Evolutionary conservation across 108 stramenopile species (phyloP).

Genomic region (Nannochloropsis gaditana): DNA sequence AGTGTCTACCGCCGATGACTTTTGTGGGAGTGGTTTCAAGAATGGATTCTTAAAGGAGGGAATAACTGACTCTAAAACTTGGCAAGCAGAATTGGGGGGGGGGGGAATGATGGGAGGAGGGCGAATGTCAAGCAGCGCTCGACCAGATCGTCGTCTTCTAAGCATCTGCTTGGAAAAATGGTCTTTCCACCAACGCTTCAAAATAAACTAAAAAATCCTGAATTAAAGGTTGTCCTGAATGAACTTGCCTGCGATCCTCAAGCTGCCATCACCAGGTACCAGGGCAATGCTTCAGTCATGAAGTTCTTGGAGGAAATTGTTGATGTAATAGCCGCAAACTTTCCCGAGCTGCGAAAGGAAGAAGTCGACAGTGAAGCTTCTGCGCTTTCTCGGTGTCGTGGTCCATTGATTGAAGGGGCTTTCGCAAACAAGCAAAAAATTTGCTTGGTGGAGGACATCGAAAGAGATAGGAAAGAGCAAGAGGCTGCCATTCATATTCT

Average conservation of each 20-base stretch:
- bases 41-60: too few species aligned
- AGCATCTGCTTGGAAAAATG: background rate
- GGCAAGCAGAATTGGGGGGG: too few species aligned
- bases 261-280: background rate
- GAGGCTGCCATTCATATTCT: conserved; percentile 22
- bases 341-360: conserved; percentile 25
- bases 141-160: too few species aligned
- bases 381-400: background rate
- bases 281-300: background rate
- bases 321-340: conserved; percentile 29
- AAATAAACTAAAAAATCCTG: background rate
- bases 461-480: background rate
- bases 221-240: background rate
- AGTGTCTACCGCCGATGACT: too few species aligned
- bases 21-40: too few species aligned
- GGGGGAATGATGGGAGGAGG: too few species aligned
- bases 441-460: background rate
- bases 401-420: background rate
- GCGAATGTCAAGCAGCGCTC: too few species aligned
- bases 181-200: background rate
- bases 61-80: too few species aligned
- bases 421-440: background rate
- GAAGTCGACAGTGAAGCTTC: background rate
- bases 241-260: background rate
- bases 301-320: conserved; percentile 31